Conservation (phyloP, 257 asterid species). For the Nicotiana sylvestris region DNA sequence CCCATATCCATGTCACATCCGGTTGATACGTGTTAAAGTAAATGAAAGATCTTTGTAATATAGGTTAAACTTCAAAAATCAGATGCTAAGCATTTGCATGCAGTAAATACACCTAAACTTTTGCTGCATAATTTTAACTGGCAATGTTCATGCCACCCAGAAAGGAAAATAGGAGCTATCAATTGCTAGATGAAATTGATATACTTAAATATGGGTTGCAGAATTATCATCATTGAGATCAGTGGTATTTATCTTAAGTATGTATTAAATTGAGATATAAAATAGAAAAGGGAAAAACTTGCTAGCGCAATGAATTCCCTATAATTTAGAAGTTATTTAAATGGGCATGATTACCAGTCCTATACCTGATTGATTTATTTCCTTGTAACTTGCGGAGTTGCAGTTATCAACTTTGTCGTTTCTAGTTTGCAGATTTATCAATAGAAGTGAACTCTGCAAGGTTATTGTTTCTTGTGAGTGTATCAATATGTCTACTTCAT, state of each 20-base stretch:
- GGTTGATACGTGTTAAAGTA: background rate
- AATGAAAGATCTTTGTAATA: background rate
- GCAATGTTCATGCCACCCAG: background rate
- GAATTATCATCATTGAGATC: background rate
- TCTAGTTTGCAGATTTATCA: constrained; percentile 1
- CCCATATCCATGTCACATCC: background rate
- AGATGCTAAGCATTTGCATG: background rate
- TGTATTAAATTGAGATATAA: background rate
- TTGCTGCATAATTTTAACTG: background rate
- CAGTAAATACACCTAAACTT: background rate
- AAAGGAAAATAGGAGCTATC: background rate
- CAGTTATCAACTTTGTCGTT: background rate
- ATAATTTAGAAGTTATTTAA: background rate
- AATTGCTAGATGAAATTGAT: background rate
- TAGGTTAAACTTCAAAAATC: background rate
- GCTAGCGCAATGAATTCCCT: background rate
- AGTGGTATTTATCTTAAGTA: background rate
- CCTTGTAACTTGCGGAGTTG: background rate
- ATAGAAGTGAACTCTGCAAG: constrained; percentile 22
- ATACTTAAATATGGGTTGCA: background rate
- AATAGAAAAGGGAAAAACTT: background rate
- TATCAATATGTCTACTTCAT: constrained; percentile 68
- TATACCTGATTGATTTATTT: background rate
- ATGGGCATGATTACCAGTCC: background rate
- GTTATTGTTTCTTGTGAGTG: constrained; percentile 3